Base-by-base conservation (phyloP, 768 basidiomycete genomes). In the Mycena vitilis region DNA sequence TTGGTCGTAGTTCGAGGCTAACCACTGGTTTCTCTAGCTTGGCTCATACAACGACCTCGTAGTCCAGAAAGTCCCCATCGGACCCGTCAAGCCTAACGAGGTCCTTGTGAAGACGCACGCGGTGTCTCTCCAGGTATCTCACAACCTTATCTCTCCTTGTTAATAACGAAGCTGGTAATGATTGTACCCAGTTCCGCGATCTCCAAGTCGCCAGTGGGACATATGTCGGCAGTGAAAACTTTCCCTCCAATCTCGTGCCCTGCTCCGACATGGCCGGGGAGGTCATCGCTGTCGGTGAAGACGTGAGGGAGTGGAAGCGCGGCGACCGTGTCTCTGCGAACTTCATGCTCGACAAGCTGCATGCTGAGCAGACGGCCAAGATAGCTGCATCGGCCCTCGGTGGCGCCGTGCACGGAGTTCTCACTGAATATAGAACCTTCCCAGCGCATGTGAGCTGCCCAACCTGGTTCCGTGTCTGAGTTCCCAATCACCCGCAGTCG, bases 271-370 rank as follows among this genome's bases (percentile, higher is more conserved):
- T 84, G 76, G 86, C 88, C 22, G 88, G 89, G 13, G 87, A 89
- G 73, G 78, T 90, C 49, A 74, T 88, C 30, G 81, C 84, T 2
- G 71, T 87, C n/a, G 83, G 83, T 4, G 75, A 76, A 22, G 81
- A 80, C 20, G 83, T 83, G 10, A 84, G 75, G 30, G 77, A 75
- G 7, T 89, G 86, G 87, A 84, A 83, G 71, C 72, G 76, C 9
- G 87, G 88, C n/a, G 87, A 89, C 65, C 84, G 86, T 36, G 87
- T 89, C 61, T 85, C 78, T 67, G 81, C 88, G 6, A 89, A 88
- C 74, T 85, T 89, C 66, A 73, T 80, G 6, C 62, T 78, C n/a
- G 85, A 85, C 57, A 85, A 88, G 68, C 66, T 88, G 18, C 73
- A 85, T 61, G 87, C 86, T 4, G 85, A 88, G n/a, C 53, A 53